Evolutionary conservation across 139 green algal genomes (phyloP).

Genomic region (Volvox reticuliferus): DNA sequence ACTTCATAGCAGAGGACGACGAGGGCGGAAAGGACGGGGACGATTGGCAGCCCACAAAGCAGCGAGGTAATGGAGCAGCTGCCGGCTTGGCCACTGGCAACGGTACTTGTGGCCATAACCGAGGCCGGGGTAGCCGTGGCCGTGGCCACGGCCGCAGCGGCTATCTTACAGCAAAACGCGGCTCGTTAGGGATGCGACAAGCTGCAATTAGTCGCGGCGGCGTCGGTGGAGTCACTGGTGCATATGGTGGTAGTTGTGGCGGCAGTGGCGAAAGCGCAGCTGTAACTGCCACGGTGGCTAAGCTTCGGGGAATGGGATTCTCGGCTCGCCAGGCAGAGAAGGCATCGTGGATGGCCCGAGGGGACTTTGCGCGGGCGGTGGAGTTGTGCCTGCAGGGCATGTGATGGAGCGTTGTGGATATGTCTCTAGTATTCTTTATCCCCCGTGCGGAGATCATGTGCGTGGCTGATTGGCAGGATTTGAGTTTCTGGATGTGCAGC

Average conservation of each 20-base stretch:
- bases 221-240: conserved; percentile 68
- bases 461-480: no score
- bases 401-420: conserved; percentile 16
- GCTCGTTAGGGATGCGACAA: no score
- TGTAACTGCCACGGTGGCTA: neutral
- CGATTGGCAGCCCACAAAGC: neutral
- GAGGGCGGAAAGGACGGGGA: neutral
- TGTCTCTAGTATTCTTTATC: no score
- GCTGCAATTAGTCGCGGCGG: neutral
- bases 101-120: neutral
- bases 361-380: conserved; percentile 32
- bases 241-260: conserved; percentile 44
- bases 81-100: no score
- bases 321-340: neutral
- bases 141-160: neutral
- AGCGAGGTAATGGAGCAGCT: neutral
- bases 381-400: conserved; percentile 62
- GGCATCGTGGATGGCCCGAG: conserved; percentile 49
- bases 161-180: conserved; percentile 62
- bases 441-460: no score
- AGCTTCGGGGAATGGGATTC: conserved; percentile 46
- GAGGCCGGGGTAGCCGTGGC: neutral
- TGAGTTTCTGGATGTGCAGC: no score
- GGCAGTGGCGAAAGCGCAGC: neutral
- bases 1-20: conserved; percentile 4